Evolutionary conservation across 140 eudicot genomes (phyloP), one percentile per base, ranked within the genome.

Genomic region (Anethum foeniculum): DNA sequence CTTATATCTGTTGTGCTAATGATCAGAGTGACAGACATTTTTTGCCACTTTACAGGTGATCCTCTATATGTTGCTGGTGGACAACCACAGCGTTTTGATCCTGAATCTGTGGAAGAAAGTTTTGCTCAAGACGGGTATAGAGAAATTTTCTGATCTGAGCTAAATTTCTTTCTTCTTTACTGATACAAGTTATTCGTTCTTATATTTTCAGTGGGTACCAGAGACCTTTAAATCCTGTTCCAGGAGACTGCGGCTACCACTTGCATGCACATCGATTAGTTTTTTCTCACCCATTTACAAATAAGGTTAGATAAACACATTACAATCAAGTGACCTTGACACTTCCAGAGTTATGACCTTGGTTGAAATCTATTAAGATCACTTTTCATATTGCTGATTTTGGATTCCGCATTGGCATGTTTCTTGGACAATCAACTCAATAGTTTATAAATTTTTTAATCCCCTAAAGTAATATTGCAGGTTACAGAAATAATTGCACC

Each of bases 231-330:
- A 95, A 90, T 79, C 97, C 99, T 51, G 97, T 95, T 85, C 99
- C 99, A 15, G 99, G 99, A 75, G 99, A 95, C 83, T 92, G 96
- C 83, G 99, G 99, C n/a, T 95, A 92, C 87, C 81, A 95, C 82
- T 88, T 95, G 92, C 99, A 95, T 82, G 96, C 99, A 34, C 97
- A 95, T 87, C 91, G 83, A 25, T 85, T 92, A 75, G 36, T 81
- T 60, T 90, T 95, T 56, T 67, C 84, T 69, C 99, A 95, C 82
- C 99, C 99, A 32, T 79, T 85, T 44, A 86, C 89, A 38, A 76
- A 88, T 82, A 90, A 92, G 99, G 99, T 92, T 82, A 71, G 80
- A 27, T 41, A 13, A 15, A 62, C 47, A 75, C 8, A 27, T 46
- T 10, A 43, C 41, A 62, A 27, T 7, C 9, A 28, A 52, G 54